phyloP scores from a whole-genome alignment of 1,139 yeast species.

The Saccharomyces hybrid region DNA sequence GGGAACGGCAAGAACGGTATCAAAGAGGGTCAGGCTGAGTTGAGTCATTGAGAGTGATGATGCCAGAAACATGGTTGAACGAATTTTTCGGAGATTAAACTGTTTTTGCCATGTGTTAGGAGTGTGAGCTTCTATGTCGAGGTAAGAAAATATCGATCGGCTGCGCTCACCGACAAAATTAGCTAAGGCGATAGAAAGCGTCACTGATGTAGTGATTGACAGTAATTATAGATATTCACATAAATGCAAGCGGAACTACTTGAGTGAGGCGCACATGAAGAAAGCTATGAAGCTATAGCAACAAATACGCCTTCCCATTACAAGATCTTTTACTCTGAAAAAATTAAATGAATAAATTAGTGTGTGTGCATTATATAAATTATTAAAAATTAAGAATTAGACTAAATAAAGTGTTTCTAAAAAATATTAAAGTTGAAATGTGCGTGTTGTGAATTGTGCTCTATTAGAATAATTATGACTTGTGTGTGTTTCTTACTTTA shows the following conservation, averaged over 20 bases:
- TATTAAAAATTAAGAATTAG: not conserved
- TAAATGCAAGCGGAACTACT: no score
- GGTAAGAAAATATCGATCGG: no score
- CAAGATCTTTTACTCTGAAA: not conserved
- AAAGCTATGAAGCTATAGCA: no score
- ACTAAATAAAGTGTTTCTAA: constrained; percentile 1
- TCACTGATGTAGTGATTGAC: no score
- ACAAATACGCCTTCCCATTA: no score
- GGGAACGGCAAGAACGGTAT: not conserved
- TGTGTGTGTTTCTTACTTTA: not conserved
- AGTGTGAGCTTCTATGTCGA: no score
- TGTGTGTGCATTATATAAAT: not conserved
- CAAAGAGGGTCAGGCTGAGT: not conserved
- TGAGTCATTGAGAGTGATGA: not conserved
- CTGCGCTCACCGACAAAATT: no score
- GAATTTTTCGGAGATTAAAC: no score
- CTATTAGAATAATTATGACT: constrained; percentile 1
- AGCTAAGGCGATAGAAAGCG: no score
- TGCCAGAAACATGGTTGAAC: not conserved
- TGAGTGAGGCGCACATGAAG: no score
- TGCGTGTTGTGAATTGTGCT: constrained; percentile 1
- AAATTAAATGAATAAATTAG: constrained; percentile 1
- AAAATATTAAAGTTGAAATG: constrained; percentile 1
- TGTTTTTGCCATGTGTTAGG: no score
- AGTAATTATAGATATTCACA: no score